Percentiles rank a stretch among this genome's conserved stretches.
Conservation (phyloP, 2,329 filamentous ascomycete species). For the Diaporthe nobilis region DNA sequence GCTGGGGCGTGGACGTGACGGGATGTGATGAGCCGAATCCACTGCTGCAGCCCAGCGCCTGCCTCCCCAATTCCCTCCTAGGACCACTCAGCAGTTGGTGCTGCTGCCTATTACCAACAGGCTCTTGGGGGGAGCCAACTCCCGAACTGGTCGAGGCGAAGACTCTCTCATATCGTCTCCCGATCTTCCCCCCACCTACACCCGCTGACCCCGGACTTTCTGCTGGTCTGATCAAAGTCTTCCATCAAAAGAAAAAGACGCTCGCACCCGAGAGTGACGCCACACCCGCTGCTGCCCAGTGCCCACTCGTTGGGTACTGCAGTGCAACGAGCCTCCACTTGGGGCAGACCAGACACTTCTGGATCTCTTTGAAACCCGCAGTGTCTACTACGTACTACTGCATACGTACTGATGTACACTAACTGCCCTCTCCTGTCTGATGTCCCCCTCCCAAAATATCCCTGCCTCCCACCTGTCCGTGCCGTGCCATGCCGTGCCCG, state of each 20-base stretch:
- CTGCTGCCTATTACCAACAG: not conserved
- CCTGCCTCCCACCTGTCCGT: conserved; percentile 8
- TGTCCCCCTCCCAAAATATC: not conserved
- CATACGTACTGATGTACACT: not conserved
- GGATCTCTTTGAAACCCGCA: conserved; percentile 11
- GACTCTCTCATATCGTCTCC: not conserved
- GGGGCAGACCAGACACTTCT: not conserved
- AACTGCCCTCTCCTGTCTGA: not conserved
- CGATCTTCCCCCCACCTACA: not conserved
- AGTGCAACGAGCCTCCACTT: conserved; percentile 16
- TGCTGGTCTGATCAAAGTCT: conserved; percentile 4
- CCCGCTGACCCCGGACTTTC: not conserved
- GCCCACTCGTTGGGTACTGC: not conserved
- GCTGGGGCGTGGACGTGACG: not conserved
- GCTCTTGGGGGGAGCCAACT: not conserved
- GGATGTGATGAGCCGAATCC: not conserved
- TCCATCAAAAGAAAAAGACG: not conserved
- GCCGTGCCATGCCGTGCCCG: not conserved
- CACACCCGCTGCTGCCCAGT: not conserved
- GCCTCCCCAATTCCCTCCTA: not conserved
- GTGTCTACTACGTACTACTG: not conserved
- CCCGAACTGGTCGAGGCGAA: not conserved
- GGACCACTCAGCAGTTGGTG: conserved; percentile 1
- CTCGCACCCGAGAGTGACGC: conserved; percentile 5
- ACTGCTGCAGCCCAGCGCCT: not conserved